Percentiles rank a stretch among this genome's conserved stretches.
phyloP scores from a whole-genome alignment of 805 yeast genomes.

The Yamadazyma olivae region DNA sequence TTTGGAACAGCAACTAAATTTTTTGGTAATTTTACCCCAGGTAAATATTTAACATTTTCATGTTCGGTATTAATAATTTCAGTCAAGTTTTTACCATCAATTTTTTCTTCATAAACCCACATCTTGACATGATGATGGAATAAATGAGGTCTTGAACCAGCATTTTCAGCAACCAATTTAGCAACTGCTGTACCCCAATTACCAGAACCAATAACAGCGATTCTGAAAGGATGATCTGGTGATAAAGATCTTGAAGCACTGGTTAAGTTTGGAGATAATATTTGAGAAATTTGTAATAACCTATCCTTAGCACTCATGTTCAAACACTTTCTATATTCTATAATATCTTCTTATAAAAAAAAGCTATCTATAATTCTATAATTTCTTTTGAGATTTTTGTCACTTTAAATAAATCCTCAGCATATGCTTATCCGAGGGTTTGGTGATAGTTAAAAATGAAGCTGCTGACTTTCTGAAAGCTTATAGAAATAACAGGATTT shows the following conservation, averaged over 20 bases:
- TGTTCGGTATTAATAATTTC: slow-evolving; percentile 42
- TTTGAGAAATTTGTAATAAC: slow-evolving; percentile 27
- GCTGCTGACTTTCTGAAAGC: too few species aligned
- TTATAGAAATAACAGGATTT: too few species aligned
- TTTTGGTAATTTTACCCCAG: slow-evolving; percentile 39
- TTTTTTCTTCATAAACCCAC: slow-evolving; percentile 45
- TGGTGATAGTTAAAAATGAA: too few species aligned
- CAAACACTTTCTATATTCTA: too few species aligned
- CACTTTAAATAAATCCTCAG: too few species aligned
- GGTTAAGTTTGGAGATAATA: slow-evolving; percentile 19
- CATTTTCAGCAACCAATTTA: slow-evolving; percentile 43
- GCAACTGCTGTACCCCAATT: slow-evolving; percentile 50
- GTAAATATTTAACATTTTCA: slow-evolving; percentile 44
- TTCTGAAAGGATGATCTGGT: slow-evolving; percentile 26
- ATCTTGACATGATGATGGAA: slow-evolving; percentile 38
- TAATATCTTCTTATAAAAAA: too few species aligned
- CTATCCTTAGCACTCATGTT: slow-evolving; percentile 14
- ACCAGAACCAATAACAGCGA: slow-evolving; percentile 45
- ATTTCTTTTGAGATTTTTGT: too few species aligned
- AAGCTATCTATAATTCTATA: too few species aligned
- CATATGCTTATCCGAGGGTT: too few species aligned
- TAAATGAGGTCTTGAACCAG: slow-evolving; percentile 35
- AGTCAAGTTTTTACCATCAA: slow-evolving; percentile 40
- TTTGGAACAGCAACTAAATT: slow-evolving; percentile 41
- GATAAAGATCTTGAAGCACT: slow-evolving; percentile 11